Conservation (phyloP, 2,329 filamentous ascomycete genomes). For the Alternaria ventricosa region DNA sequence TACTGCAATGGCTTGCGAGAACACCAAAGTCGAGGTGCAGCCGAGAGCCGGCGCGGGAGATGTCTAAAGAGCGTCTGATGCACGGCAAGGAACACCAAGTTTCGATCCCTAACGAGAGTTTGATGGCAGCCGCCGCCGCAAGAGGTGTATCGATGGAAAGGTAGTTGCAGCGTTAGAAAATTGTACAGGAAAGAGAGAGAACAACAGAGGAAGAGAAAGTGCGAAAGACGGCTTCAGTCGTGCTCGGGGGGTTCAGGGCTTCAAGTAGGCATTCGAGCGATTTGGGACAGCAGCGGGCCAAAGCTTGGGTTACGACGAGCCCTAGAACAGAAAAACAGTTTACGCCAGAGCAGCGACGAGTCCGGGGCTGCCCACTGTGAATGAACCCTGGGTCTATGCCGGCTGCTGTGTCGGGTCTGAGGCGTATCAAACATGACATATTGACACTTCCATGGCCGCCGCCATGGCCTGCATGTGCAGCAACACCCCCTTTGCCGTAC, state of each 20-base stretch:
- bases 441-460: neutral
- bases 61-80: slow-evolving; percentile 26
- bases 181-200: slow-evolving; percentile 28
- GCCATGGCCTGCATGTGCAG: neutral
- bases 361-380: slow-evolving; percentile 14
- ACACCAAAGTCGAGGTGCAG: slow-evolving; percentile 43
- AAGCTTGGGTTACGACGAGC: slow-evolving; percentile 45
- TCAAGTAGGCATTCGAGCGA: slow-evolving; percentile 40
- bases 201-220: slow-evolving; percentile 26
- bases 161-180: slow-evolving; percentile 19
- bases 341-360: slow-evolving; percentile 35
- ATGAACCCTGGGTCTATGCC: slow-evolving; percentile 18
- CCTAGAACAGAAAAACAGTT: slow-evolving; percentile 38
- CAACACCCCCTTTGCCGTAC: neutral
- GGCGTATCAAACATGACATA: slow-evolving; percentile 17
- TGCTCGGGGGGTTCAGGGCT: slow-evolving; percentile 17
- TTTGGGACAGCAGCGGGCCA: slow-evolving; percentile 42
- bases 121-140: slow-evolving; percentile 37
- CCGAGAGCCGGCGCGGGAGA: slow-evolving; percentile 21
- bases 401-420: slow-evolving; percentile 14
- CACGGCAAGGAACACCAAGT: slow-evolving; percentile 40
- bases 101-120: slow-evolving; percentile 27
- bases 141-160: slow-evolving; percentile 34
- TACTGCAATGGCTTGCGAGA: slow-evolving; percentile 37
- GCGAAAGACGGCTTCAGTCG: slow-evolving; percentile 28